phyloP scores from a whole-genome alignment of 805 yeast species.

The Helenozyma baotianmanensis region DNA sequence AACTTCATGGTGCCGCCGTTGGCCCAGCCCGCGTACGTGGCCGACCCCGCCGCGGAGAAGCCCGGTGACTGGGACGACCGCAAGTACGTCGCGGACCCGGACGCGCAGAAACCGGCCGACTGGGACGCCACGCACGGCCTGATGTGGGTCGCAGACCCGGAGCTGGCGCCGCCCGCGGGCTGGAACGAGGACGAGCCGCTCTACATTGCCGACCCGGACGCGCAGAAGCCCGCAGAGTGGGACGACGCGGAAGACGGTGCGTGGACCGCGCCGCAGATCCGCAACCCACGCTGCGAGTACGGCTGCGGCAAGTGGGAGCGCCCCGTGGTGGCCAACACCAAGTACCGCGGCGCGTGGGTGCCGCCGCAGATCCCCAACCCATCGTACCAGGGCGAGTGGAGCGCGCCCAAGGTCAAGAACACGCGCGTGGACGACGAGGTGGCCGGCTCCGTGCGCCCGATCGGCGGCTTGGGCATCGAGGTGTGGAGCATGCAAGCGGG shows the following conservation, averaged over 20 bases:
- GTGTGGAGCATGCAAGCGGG: constrained; percentile 81
- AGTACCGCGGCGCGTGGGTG: constrained; percentile 73
- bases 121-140: constrained; percentile 75
- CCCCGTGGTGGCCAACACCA: constrained; percentile 62
- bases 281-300: constrained; percentile 67
- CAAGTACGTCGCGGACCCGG: constrained; percentile 56
- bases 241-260: constrained; percentile 86
- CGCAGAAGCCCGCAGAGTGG: constrained; percentile 73
- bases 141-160: constrained; percentile 58
- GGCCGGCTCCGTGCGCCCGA: constrained; percentile 43
- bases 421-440: constrained; percentile 66
- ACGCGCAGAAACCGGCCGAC: constrained; percentile 67
- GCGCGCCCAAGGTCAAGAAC: constrained; percentile 59
- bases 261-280: constrained; percentile 68
- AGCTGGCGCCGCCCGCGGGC: constrained; percentile 62
- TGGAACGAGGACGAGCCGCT: constrained; percentile 58
- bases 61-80: constrained; percentile 85
- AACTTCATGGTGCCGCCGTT: constrained; percentile 60
- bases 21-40: constrained; percentile 58
- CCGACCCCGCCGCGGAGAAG: constrained; percentile 54
- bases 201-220: constrained; percentile 63
- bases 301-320: constrained; percentile 86
- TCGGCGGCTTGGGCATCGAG: constrained; percentile 84
- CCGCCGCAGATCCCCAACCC: constrained; percentile 72
- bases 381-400: constrained; percentile 74